Base-by-base conservation (phyloP, 2,329 filamentous ascomycete genomes). In the Calonectria henricotiae region DNA sequence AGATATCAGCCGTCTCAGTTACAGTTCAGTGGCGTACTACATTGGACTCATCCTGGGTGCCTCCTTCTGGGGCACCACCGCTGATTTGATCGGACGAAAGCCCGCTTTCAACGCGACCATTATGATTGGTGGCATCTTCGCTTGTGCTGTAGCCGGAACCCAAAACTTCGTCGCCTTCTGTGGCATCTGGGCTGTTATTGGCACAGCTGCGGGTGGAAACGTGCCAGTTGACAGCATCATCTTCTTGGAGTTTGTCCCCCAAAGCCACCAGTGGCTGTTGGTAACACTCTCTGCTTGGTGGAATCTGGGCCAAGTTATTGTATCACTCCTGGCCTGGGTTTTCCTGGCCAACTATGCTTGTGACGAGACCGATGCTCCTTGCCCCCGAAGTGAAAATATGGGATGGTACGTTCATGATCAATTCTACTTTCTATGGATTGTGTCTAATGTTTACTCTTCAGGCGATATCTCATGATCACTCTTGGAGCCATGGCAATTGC, bases 161-260 rank as follows among this genome's bases (percentile, higher is more conserved):
- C 87, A 86, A 2, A 90, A 86, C 70, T 92, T 91, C 68, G 85
- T 85, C 1, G 86, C 87, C 0, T 86, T 90, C 37, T 88, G 86
- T 7, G 79, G 82, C 2, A 87, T 92, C 68, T 89, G 88, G 17
- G 88, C 89, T 9, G 79, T 88, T 43, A 80, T 85, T 7, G 83
- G 83, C 8, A 81, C 80, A 1, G 83, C 79, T 1, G 81, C 83
- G 0, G 84, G 84, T 11, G 85, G 85, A 0, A 87, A 87, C 25
- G 79, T 86, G 1, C 83, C 85, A 0, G 84, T 87, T 1, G 85
- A 87, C 72, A 85, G 82, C 60, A 83, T 83, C 64, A 82, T 87
- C n/a, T 86, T 86, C 70, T 73, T 87, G 6, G 85, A 87, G 68
- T 86, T 86, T 70, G 78, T 86, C 0, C 85, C 85, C 0, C 79